Conservation (phyloP, 2,329 filamentous ascomycete genomes). For the Fusarium irregulare region DNA sequence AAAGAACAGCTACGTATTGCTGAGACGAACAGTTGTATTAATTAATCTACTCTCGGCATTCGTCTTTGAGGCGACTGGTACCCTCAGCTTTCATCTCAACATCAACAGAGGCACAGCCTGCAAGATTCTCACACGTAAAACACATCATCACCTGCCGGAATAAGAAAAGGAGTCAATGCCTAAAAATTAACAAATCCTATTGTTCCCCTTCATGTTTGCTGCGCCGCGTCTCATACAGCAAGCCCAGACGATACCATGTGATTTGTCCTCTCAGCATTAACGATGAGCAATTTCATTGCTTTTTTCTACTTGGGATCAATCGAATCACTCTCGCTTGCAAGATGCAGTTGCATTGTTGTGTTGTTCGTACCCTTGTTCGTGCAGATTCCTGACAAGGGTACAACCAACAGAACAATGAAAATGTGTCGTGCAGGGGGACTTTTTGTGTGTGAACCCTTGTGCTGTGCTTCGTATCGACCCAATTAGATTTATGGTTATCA, state of each 20-base stretch:
- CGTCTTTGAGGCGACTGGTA: too few species aligned
- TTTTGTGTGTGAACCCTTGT: conserved; percentile 1
- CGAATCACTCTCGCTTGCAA: not conserved
- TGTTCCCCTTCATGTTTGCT: not conserved
- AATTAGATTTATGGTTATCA: not conserved
- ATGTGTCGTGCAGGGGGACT: not conserved
- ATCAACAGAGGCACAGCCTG: not conserved
- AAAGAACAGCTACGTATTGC: not conserved
- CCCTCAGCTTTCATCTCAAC: not conserved
- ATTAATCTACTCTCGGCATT: not conserved
- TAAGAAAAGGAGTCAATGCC: not conserved
- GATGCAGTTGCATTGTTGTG: not conserved
- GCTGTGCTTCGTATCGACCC: not conserved
- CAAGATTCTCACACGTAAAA: not conserved
- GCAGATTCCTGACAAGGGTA: not conserved
- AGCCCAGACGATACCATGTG: not conserved
- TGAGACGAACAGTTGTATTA: not conserved
- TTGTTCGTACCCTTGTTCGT: not conserved
- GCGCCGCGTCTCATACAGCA: not conserved
- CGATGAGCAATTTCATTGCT: not conserved
- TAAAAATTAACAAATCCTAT: not conserved
- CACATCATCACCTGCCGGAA: not conserved
- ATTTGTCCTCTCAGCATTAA: not conserved
- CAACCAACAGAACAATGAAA: not conserved
- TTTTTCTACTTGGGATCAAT: not conserved